Percentiles rank a stretch among this genome's conserved stretches.
phyloP scores from a whole-genome alignment of 2,329 filamentous ascomycete genomes.

The Leptographium flavum region DNA sequence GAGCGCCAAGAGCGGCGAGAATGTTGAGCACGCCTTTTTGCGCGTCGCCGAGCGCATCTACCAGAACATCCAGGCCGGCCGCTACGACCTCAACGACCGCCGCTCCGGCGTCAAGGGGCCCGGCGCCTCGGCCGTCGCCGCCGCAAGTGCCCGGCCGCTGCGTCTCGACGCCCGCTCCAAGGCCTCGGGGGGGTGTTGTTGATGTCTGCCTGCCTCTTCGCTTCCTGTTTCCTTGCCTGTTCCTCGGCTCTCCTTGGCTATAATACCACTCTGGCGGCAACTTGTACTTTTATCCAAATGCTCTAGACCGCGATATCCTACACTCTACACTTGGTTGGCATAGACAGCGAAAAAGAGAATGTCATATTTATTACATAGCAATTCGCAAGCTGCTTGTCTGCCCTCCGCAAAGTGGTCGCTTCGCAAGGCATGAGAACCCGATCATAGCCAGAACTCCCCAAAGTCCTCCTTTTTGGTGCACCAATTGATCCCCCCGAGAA shows the following conservation, averaged over 20 bases:
- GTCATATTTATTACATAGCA: conserved; percentile 9
- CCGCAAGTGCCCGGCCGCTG: conserved; percentile 16
- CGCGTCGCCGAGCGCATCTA: conserved; percentile 92
- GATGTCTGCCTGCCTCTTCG: conserved; percentile 8
- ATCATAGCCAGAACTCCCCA: conserved; percentile 12
- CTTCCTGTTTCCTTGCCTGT: neutral
- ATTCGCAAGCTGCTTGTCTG: conserved; percentile 1
- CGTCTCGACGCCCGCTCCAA: conserved; percentile 28
- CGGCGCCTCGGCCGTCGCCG: conserved; percentile 15
- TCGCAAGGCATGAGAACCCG: conserved; percentile 6
- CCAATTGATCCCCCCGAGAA: neutral
- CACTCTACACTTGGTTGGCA: neutral
- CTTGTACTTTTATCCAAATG: neutral
- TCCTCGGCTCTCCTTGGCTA: neutral
- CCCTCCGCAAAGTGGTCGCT: neutral
- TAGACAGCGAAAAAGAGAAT: conserved; percentile 3
- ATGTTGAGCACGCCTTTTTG: conserved; percentile 85
- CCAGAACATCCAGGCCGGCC: conserved; percentile 88
- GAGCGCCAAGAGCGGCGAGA: conserved; percentile 86
- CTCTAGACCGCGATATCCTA: neutral
- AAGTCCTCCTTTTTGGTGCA: neutral
- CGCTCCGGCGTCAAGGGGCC: conserved; percentile 79
- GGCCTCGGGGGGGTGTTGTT: conserved; percentile 34
- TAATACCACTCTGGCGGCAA: neutral
- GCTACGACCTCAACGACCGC: conserved; percentile 87